A percentile compares a stretch with the other conserved stretches of the same genome.
Evolutionary conservation across 2,329 filamentous ascomycete species (phyloP).

Genomic region (Stachybotrys echinatus): DNA sequence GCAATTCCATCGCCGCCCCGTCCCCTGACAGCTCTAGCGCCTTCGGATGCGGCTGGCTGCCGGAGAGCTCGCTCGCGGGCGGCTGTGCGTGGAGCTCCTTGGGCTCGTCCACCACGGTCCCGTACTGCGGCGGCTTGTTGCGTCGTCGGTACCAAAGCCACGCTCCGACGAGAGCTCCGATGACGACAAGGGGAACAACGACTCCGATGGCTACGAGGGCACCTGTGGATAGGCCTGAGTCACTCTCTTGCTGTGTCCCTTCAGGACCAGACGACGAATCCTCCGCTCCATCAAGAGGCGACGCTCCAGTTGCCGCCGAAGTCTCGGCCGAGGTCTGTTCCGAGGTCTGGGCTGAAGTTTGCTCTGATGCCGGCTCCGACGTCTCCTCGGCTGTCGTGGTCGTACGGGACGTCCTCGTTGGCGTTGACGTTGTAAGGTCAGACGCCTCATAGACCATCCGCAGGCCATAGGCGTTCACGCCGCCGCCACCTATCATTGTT

Average conservation of each 20-base stretch:
- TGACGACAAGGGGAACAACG: conserved; percentile 19
- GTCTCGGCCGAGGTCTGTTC: background rate
- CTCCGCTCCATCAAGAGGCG: background rate
- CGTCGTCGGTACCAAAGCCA: conserved; percentile 23
- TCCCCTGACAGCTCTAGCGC: background rate
- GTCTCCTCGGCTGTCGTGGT: conserved; percentile 3
- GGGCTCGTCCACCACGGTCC: background rate
- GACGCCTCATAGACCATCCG: conserved; percentile 27
- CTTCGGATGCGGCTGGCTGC: background rate
- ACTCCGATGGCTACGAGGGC: conserved; percentile 22
- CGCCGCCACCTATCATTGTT: conserved; percentile 15
- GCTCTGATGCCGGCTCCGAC: background rate
- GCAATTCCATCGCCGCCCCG: background rate
- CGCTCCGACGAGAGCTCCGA: conserved; percentile 15
- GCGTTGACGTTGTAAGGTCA: conserved; percentile 10
- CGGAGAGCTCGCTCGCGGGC: background rate
- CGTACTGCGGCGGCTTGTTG: conserved; percentile 3
- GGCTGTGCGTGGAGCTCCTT: background rate
- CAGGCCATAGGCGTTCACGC: conserved; percentile 27
- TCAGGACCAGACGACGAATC: background rate
- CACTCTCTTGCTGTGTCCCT: background rate
- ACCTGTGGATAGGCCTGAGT: conserved; percentile 13
- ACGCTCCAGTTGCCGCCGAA: background rate
- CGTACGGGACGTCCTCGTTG: conserved; percentile 3
- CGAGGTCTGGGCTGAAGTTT: background rate